Conservation (phyloP, 805 yeast species). For the Nakazawaea anatomiae region DNA sequence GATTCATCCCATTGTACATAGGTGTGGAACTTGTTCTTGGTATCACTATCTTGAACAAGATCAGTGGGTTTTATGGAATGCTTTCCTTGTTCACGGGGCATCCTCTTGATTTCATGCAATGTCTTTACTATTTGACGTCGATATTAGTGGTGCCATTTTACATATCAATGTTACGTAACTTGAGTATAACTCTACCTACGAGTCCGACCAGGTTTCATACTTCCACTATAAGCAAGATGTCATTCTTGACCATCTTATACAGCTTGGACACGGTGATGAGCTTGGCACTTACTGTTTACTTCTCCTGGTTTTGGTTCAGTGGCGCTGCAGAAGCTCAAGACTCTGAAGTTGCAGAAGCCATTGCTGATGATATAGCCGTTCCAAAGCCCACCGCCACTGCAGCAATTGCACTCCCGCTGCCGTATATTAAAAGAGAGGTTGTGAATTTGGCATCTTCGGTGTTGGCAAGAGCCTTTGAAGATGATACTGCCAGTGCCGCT, state of each 20-base stretch:
- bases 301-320: slow-evolving; percentile 71
- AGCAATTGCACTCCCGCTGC: not conserved
- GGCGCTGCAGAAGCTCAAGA: slow-evolving; percentile 19
- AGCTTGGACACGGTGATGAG: slow-evolving; percentile 63
- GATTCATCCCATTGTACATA: slow-evolving; percentile 67
- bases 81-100: slow-evolving; percentile 86
- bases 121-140: slow-evolving; percentile 70
- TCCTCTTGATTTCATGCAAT: slow-evolving; percentile 74
- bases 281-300: slow-evolving; percentile 64
- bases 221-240: slow-evolving; percentile 54
- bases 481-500: slow-evolving; percentile 15
- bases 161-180: slow-evolving; percentile 46
- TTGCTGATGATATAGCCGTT: not conserved
- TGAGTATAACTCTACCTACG: slow-evolving; percentile 24
- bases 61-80: slow-evolving; percentile 84
- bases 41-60: slow-evolving; percentile 76
- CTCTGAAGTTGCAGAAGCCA: slow-evolving; percentile 20
- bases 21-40: slow-evolving; percentile 84
- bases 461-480: slow-evolving; percentile 9
- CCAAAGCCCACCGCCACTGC: not conserved
- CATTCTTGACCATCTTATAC: slow-evolving; percentile 60
- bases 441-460: slow-evolving; percentile 11
- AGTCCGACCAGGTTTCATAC: slow-evolving; percentile 20
- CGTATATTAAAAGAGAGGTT: slow-evolving; percentile 1
- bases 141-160: slow-evolving; percentile 59